Base-by-base conservation (phyloP, 129 eudicot species). In the Kitagawia praeruptora region DNA sequence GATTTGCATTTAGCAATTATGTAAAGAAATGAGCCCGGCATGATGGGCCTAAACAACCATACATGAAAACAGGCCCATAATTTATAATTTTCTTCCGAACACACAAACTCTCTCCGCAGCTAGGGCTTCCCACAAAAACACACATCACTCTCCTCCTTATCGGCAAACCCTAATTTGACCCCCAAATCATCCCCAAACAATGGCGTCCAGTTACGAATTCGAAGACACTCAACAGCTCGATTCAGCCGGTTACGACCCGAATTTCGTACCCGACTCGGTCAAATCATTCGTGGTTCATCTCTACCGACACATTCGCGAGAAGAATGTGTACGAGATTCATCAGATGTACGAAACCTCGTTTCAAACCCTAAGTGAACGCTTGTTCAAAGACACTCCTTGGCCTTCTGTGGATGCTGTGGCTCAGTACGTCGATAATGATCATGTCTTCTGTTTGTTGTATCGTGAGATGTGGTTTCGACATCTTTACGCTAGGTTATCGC, bases 381-480 rank as follows among this genome's bases (percentile, higher is more conserved):
- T 89, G 82, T 94, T 94, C 79, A 94, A 92, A 74, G 97, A 94
- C 73, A 78, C 93, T 13, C 98, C 98, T 0, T 95, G 97, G 97
- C 99, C 99, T 8, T 87, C 90, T 10, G 96, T 87, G n/a, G 99
- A 95, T 21, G 94, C 96, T 0, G 89, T 95, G 41, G 91, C 97
- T 28, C 87, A 86, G 70, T 95, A 85, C 77, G 97, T 92, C 7
- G 99, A 92, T 63, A 95, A 92, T 53, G 97, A 92, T 75, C 96
- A 90, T 41, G 97, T 95, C 5, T 95, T 92, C 76, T 89, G 99
- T 75, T 77, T 92, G 86, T 84, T 95, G n/a, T 95, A 95, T 75
- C 92, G 91, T 5, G 99, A 95, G 89, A 95, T 95, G 97, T 95
- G 97, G 97, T 92, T 83, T 42, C 90, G 97, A 4, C 99, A 92